A percentile compares a stretch with the other conserved stretches of the same genome.
Evolutionary conservation across 306 rosid genomes (phyloP).

Genomic region (Quercus cerris): DNA sequence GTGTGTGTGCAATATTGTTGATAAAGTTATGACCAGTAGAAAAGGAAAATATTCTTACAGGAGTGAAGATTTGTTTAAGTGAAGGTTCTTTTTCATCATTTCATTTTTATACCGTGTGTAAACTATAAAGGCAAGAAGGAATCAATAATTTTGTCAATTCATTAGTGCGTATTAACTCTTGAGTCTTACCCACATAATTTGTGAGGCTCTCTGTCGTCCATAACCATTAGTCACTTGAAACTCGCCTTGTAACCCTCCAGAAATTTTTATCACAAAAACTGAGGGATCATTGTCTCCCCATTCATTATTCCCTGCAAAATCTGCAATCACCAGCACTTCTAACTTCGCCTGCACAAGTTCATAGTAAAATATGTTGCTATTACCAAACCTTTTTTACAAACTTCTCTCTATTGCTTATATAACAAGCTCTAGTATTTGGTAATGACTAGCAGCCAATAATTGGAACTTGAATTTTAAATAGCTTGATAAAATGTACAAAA

Average conservation of each 20-base stretch:
- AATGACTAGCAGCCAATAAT: neutral
- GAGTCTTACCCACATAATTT: conserved; percentile 48
- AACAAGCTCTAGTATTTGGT: neutral
- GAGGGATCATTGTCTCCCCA: conserved; percentile 70
- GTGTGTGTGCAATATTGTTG: no score
- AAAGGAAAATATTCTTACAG: no score
- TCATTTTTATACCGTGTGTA: no score
- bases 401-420: neutral
- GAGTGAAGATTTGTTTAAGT: no score
- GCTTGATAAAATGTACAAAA: no score
- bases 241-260: conserved; percentile 44
- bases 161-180: neutral
- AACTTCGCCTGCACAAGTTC: conserved; percentile 46
- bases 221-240: conserved; percentile 73
- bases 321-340: conserved; percentile 53
- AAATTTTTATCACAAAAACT: conserved; percentile 34
- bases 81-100: no score
- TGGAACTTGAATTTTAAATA: conserved; percentile 17
- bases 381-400: no score
- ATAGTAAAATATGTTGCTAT: neutral
- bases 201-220: conserved; percentile 49
- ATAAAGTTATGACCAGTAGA: no score
- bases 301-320: conserved; percentile 33
- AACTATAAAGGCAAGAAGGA: no score
- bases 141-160: no score